Evolutionary conservation across 2,329 filamentous ascomycete species (phyloP), one percentile per base, ranked within the genome.

Genomic region (Fusarium torulosum): DNA sequence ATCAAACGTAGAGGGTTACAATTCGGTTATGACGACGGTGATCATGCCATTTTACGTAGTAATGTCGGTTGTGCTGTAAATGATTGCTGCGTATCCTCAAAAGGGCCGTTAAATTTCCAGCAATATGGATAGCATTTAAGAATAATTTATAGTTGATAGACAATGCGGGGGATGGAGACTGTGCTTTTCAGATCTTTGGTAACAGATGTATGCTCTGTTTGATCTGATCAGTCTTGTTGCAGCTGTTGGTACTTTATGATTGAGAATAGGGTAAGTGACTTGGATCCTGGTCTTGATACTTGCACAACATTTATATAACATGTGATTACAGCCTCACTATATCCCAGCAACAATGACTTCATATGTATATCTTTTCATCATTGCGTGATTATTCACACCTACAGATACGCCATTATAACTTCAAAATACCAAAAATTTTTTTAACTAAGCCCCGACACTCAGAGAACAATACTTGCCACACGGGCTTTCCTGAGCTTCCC

Each of bases 1-100:
- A 50, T 53, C 25, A 15, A 25, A 27, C 29, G 43, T 45, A 44
- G 49, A 59, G 46, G 43, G 47, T 51, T 49, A 37, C 52, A 51
- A 33, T 44, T 55, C 29, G 56, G 50, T 17, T 51, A 66, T 52
- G 17, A 53, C 41, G 31, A 56, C 20, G 23, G 47, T 58, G 55
- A 63, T 73, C 71, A 70, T 69, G 58, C 54, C 57, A 72, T 64
- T 59, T 42, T 42, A 20, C 7, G 45, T 20, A 10, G 19, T 21
- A 19, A 43, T 21, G 5, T 47, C 50, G 23, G 42, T 14, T 21
- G 10, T 29, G 9, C 27, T 11, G 27, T 29, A 4, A 13, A 29
- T 29, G 9, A 29, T 11, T 27, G 14, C 29, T 14, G 35, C n/a
- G 19, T 25, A 27, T 14, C 43, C 44, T 53, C 29, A 55, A 55